These are phyloP conservation scores for Lunasporangiospora selenospora DNA, from an alignment of 192 early-diverging fungal genomes.

Conservation along the genomic window DNA sequence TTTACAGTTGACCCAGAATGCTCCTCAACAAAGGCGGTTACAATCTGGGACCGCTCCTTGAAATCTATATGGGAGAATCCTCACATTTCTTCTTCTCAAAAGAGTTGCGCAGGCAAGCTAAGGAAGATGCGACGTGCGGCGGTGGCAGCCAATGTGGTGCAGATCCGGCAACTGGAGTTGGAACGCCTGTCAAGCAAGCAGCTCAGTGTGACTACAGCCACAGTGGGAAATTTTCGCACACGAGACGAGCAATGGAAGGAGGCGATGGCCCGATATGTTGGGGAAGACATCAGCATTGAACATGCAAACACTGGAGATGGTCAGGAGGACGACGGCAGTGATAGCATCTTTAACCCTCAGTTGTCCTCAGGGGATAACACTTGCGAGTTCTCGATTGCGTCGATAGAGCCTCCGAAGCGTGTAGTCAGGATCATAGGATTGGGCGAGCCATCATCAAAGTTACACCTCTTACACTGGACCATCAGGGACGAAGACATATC, in stretches of 20 bases:
- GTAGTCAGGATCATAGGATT: conserved; percentile 11
- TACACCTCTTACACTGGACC: conserved; percentile 15
- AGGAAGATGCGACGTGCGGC: conserved; percentile 6
- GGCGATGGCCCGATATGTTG: conserved; percentile 9
- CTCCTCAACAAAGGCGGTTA: conserved; percentile 20
- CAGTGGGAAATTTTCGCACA: conserved; percentile 7
- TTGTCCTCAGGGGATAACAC: conserved; percentile 28
- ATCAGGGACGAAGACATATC: conserved; percentile 16
- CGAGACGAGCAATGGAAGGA: conserved; percentile 14
- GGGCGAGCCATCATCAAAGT: conserved; percentile 22
- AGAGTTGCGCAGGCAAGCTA: conserved; percentile 9
- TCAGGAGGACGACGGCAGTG: conserved; percentile 10
- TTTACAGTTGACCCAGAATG: conserved; percentile 21
- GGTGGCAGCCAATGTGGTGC: conserved; percentile 9
- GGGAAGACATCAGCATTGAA: conserved; percentile 3
- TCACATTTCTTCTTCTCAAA: conserved; percentile 19
- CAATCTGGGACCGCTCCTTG: conserved; percentile 19
- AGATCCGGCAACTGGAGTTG: conserved; percentile 18
- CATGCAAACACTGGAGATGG: conserved; percentile 4
- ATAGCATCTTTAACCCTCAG: conserved; percentile 9
- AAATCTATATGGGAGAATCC: conserved; percentile 9
- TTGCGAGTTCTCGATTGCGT: conserved; percentile 17
- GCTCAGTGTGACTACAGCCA: conserved; percentile 10
- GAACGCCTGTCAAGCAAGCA: conserved; percentile 12
- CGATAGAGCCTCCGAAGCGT: conserved; percentile 22